Evolutionary conservation across 2,329 filamentous ascomycete genomes (phyloP).

Genomic region (Basipetospora chlamydospora): DNA sequence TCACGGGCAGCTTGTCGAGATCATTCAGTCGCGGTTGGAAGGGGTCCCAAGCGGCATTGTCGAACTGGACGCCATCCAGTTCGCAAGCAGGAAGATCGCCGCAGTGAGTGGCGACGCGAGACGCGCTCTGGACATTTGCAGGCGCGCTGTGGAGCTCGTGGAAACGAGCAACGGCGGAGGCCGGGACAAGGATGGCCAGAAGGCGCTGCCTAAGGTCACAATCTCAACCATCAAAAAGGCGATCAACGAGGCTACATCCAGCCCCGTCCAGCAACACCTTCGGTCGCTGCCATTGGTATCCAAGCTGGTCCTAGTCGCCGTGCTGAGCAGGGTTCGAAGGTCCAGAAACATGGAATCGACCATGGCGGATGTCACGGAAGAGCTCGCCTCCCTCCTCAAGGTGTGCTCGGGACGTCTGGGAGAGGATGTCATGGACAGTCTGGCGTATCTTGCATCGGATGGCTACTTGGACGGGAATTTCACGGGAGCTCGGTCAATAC

Average conservation of each 20-base stretch:
- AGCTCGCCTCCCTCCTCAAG: constrained; percentile 24
- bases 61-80: constrained; percentile 85
- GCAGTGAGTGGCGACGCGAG: constrained; percentile 91
- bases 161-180: constrained; percentile 45
- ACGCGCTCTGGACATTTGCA: constrained; percentile 85
- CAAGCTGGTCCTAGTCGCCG: constrained; percentile 73
- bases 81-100: constrained; percentile 90
- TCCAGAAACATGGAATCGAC: constrained; percentile 79
- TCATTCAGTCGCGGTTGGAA: constrained; percentile 85
- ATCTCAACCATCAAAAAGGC: constrained; percentile 88
- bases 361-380: constrained; percentile 78
- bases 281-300: constrained; percentile 66
- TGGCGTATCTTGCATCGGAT: background rate
- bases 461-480: no score
- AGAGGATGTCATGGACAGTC: constrained; percentile 7
- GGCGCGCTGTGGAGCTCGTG: constrained; percentile 86
- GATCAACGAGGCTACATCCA: constrained; percentile 88
- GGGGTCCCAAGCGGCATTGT: constrained; percentile 83
- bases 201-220: constrained; percentile 46
- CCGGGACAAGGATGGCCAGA: no score
- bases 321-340: constrained; percentile 64
- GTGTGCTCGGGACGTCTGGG: constrained; percentile 6
- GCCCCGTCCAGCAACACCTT: constrained; percentile 79
- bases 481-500: no score
- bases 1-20: constrained; percentile 92